Base-by-base conservation (phyloP, 495 filamentous ascomycete genomes). In the Podospora didyma region DNA sequence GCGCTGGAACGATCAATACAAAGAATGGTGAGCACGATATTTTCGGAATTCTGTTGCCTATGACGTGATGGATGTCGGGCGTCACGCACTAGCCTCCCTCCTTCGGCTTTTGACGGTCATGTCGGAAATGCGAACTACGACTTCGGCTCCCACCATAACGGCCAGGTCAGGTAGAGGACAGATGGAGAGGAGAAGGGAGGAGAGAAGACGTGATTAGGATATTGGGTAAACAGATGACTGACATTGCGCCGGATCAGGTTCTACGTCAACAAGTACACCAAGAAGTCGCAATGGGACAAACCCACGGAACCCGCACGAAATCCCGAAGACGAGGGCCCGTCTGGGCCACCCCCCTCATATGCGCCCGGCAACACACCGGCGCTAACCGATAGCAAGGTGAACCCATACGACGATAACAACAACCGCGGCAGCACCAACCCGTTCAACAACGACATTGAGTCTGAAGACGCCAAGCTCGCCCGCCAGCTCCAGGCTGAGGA, bases 231-330 rank as follows among this genome's bases (percentile, higher is more conserved):
- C 39, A 7, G 39, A 7, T 10, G 0, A 42, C 39, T 16, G 5
- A 17, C 39, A 7, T 9, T 16, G 9, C 3, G 12, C 39, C 20
- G 42, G 21, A n/a, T 53, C 41, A 90, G 89, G 88, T 96, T 91
- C 81, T 96, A 86, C 75, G 84, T 96, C 46, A 90, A 96, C 72
- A 84, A 86, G 55, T 83, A 84, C 68, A 96, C 90, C 60, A 91
- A 90, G 62, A 81, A 84, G 62, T 95, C 92, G 4, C 87, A 90
- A 81, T 96, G 91, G 90, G 88, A 94, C 3, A 81, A 75, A 46
- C 91, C 91, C 23, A 86, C 83, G 39, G 73, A 76, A 49, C 82
- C 87, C 17, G 76, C 82, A 54, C 75, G 78, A n/a, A 59, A 61
- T 5, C 77, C 75, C 26, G 60, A 64, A 49, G 66, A 71, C 55